phyloP scores from a whole-genome alignment of 176 grass and related monocot species.

The Oryza glaberrima region DNA sequence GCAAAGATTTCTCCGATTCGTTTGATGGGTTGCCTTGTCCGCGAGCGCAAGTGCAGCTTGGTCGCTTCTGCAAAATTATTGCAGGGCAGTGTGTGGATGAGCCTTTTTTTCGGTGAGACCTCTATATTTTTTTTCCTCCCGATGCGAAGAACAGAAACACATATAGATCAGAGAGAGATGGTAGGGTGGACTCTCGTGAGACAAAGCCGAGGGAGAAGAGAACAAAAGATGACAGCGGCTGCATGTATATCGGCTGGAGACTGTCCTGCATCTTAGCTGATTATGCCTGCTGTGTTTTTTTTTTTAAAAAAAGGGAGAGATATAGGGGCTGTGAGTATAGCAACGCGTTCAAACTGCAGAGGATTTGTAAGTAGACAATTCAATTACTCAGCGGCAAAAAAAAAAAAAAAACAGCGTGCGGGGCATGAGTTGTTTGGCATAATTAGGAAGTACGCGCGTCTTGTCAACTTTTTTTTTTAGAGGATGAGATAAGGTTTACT shows the following conservation, averaged over 20 bases:
- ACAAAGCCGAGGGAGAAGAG: constrained; percentile 43
- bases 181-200: constrained; percentile 38
- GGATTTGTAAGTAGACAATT: not conserved
- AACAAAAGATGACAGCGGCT: constrained; percentile 58
- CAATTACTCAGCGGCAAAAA: not conserved
- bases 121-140: not conserved
- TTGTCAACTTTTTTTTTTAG: not conserved
- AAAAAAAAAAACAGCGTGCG: not conserved
- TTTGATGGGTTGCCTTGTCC: constrained; percentile 60
- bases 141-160: not conserved
- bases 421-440: not conserved
- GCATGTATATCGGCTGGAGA: not conserved
- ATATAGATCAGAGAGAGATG: constrained; percentile 25
- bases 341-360: constrained; percentile 34
- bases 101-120: constrained; percentile 40
- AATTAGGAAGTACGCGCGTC: not conserved
- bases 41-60: constrained; percentile 49
- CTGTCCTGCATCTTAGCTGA: not conserved
- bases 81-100: constrained; percentile 62
- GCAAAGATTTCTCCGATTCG: constrained; percentile 64
- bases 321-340: not conserved
- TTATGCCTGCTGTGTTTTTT: not conserved
- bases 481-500: not conserved
- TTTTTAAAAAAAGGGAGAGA: not conserved
- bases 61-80: constrained; percentile 64